Evolutionary conservation across 352 stramenopile species (phyloP).

Genomic region (Phytophthora citrophthora): DNA sequence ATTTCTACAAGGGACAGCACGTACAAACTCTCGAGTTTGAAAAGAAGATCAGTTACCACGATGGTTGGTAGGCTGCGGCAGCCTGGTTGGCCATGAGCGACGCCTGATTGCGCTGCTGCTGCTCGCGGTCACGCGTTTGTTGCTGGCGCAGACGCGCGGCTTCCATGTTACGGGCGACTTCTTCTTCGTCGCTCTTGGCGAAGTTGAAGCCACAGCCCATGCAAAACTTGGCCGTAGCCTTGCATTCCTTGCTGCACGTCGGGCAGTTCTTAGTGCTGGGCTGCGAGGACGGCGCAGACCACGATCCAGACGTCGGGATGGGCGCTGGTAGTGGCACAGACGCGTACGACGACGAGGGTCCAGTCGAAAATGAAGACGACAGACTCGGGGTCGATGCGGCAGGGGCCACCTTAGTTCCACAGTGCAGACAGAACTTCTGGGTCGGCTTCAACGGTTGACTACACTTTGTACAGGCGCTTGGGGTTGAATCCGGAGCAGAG

Average conservation of each 20-base stretch:
- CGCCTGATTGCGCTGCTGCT: slow-evolving; percentile 69
- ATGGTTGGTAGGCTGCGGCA: slow-evolving; percentile 46
- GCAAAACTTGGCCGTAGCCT: slow-evolving; percentile 82
- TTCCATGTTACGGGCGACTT: slow-evolving; percentile 80
- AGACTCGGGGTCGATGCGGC: slow-evolving; percentile 26
- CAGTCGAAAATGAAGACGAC: slow-evolving; percentile 35
- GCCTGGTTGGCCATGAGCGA: slow-evolving; percentile 75
- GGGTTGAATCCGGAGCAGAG: slow-evolving; percentile 20
- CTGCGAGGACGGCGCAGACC: slow-evolving; percentile 41
- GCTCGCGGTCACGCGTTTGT: slow-evolving; percentile 54
- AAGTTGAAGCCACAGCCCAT: slow-evolving; percentile 85
- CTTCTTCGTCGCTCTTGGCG: slow-evolving; percentile 72
- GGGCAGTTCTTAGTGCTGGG: slow-evolving; percentile 66
- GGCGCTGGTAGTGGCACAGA: slow-evolving; percentile 59
- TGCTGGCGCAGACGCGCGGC: slow-evolving; percentile 59
- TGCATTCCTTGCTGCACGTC: slow-evolving; percentile 74
- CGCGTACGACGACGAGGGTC: slow-evolving; percentile 38
- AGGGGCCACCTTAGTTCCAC: slow-evolving; percentile 61
- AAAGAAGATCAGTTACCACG: slow-evolving; percentile 27
- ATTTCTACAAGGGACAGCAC: slow-evolving; percentile 19
- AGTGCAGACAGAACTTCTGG: slow-evolving; percentile 85
- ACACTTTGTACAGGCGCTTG: slow-evolving; percentile 52
- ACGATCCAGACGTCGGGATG: slow-evolving; percentile 55
- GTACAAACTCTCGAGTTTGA: not conserved
- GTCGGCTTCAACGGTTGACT: slow-evolving; percentile 54